A percentile compares a stretch with the other conserved stretches of the same genome.
Conservation (phyloP, 2,329 filamentous ascomycete genomes). For the Zasmidium angulare region DNA sequence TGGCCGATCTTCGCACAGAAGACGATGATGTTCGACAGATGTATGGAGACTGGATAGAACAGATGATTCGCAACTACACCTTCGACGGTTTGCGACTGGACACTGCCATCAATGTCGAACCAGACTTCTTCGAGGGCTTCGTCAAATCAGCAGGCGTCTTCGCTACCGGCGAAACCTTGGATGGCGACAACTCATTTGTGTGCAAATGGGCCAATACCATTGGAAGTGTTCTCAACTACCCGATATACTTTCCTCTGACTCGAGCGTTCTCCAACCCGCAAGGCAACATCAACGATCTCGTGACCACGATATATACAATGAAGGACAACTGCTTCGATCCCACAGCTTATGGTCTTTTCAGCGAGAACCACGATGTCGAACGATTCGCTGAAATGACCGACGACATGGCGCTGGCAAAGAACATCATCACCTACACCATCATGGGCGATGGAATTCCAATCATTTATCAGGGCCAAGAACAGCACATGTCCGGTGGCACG, state of each 20-base stretch:
- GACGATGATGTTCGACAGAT: conserved; percentile 41
- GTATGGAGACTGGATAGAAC: conserved; percentile 43
- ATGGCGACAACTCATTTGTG: conserved; percentile 32
- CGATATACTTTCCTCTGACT: conserved; percentile 40
- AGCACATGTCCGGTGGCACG: conserved; percentile 38
- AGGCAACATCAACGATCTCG: conserved; percentile 41
- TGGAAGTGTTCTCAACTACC: conserved; percentile 40
- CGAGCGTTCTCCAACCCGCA: conserved; percentile 37
- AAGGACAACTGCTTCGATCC: conserved; percentile 39
- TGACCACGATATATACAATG: conserved; percentile 34
- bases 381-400: conserved; percentile 40
- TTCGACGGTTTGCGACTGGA: conserved; percentile 44
- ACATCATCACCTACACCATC: conserved; percentile 40
- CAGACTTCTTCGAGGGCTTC: conserved; percentile 39
- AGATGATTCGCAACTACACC: conserved; percentile 44
- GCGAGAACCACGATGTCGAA: conserved; percentile 44
- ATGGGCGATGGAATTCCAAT: conserved; percentile 45
- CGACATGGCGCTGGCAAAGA: conserved; percentile 39
- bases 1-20: conserved; percentile 51
- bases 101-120: conserved; percentile 40
- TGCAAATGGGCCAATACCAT: conserved; percentile 39
- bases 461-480: conserved; percentile 45
- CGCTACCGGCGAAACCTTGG: conserved; percentile 39
- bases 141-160: conserved; percentile 38
- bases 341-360: conserved; percentile 40